These are phyloP conservation scores for Ascochyta clinopodiicola DNA, from an alignment of 2,329 filamentous ascomycete genomes.

Conservation along the genomic window DNA sequence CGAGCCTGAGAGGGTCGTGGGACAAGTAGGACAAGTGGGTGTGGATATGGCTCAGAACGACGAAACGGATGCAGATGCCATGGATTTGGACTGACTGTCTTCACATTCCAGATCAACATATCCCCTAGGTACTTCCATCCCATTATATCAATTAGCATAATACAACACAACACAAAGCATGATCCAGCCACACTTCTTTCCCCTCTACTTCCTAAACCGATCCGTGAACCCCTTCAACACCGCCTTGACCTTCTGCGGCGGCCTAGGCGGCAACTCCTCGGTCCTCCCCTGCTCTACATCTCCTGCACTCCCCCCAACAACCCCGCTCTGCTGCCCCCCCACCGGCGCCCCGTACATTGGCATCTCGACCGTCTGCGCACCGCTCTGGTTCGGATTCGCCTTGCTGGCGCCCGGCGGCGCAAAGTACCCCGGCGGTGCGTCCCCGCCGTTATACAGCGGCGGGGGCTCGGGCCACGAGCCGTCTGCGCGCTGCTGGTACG, in stretches of 20 bases:
- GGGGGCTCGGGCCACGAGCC: conserved; percentile 43
- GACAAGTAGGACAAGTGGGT: not conserved
- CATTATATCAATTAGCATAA: no score
- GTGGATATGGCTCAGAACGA: no score
- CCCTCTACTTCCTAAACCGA: conserved; percentile 35
- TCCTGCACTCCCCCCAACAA: conserved; percentile 25
- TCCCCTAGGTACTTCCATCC: not conserved
- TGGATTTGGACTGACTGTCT: conserved; percentile 65
- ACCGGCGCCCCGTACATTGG: conserved; percentile 27
- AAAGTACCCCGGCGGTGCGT: conserved; percentile 45
- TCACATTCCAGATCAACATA: no score
- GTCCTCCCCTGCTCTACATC: conserved; percentile 23
- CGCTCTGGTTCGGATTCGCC: conserved; percentile 33
- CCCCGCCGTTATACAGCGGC: conserved; percentile 42
- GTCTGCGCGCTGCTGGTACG: conserved; percentile 36
- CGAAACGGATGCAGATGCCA: conserved; percentile 63
- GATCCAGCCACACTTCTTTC: conserved; percentile 39
- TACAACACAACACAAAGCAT: conserved; percentile 10
- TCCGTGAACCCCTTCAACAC: conserved; percentile 37
- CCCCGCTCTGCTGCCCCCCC: conserved; percentile 38
- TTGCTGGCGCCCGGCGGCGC: conserved; percentile 43
- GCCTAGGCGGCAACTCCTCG: conserved; percentile 35
- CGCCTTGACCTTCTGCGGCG: conserved; percentile 40
- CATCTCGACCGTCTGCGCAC: conserved; percentile 33
- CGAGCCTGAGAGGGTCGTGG: conserved; percentile 40